Evolutionary conservation across 2,329 filamentous ascomycete genomes (phyloP).

Genomic region (Colletotrichum coccodes): DNA sequence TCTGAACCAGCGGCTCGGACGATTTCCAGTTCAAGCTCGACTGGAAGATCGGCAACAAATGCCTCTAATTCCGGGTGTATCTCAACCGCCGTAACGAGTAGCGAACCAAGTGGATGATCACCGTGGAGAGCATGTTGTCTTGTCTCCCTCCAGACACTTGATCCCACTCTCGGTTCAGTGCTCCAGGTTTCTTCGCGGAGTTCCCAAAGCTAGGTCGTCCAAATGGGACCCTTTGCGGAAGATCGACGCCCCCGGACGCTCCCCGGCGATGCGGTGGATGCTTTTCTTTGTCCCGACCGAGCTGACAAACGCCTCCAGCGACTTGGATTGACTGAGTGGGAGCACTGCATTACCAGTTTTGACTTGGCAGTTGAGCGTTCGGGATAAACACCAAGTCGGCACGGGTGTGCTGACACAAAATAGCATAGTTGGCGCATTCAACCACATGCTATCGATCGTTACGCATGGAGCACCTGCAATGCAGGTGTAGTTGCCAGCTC

Average conservation of each 20-base stretch:
- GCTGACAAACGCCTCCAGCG: not conserved
- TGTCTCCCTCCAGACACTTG: not conserved
- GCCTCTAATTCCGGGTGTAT: not conserved
- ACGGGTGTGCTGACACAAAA: not conserved
- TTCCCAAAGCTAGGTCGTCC: conserved; percentile 1
- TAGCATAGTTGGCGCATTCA: not conserved
- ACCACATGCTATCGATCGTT: not conserved
- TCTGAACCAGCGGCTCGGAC: conserved; percentile 14
- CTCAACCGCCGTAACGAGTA: conserved; percentile 19
- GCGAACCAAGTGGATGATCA: conserved; percentile 3
- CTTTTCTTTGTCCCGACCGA: conserved; percentile 15
- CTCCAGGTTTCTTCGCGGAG: not conserved
- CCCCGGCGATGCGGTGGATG: conserved; percentile 6
- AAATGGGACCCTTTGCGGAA: not conserved
- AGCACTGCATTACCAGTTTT: conserved; percentile 3
- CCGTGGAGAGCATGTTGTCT: not conserved
- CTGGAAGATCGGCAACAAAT: conserved; percentile 13
- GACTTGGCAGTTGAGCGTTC: not conserved
- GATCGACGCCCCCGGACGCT: conserved; percentile 5
- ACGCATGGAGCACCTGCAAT: conserved; percentile 1
- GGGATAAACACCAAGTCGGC: not conserved
- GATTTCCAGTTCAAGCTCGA: conserved; percentile 4
- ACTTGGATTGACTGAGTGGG: not conserved
- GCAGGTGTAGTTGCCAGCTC: not conserved
- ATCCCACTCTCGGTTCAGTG: not conserved